Evolutionary conservation across 768 basidiomycete species (phyloP).

Genomic region (Lyophyllum semitale): DNA sequence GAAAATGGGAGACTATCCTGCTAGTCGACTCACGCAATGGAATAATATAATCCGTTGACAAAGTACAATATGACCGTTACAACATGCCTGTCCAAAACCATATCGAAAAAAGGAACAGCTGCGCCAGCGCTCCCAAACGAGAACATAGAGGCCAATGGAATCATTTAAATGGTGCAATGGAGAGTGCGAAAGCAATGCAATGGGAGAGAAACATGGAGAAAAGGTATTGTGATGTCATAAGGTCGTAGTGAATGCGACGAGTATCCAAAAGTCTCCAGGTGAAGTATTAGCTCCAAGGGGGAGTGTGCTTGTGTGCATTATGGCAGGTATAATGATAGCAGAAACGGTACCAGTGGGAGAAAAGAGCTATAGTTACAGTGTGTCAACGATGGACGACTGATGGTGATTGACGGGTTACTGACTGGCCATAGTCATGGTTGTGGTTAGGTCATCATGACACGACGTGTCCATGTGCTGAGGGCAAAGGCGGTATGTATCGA

Average conservation of each 20-base stretch:
- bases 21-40: background rate
- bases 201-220: background rate
- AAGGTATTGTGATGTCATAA: slow-evolving; percentile 3
- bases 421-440: background rate
- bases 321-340: slow-evolving; percentile 10
- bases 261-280: background rate
- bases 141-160: background rate
- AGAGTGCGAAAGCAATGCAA: background rate
- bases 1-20: no score
- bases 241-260: slow-evolving; percentile 7
- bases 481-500: slow-evolving; percentile 25
- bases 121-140: slow-evolving; percentile 10
- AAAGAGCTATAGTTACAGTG: background rate
- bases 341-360: background rate
- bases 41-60: background rate
- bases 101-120: background rate
- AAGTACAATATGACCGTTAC: background rate
- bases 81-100: background rate
- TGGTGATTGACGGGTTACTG: background rate
- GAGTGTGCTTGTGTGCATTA: slow-evolving; percentile 3
- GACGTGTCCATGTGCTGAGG: slow-evolving; percentile 15
- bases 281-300: slow-evolving; percentile 2
- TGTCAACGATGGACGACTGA: background rate
- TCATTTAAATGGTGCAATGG: background rate
- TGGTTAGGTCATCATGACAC: slow-evolving; percentile 7